Evolutionary conservation across 306 rosid species (phyloP), one percentile per base, ranked within the genome.

Genomic region (Fagus crenata): DNA sequence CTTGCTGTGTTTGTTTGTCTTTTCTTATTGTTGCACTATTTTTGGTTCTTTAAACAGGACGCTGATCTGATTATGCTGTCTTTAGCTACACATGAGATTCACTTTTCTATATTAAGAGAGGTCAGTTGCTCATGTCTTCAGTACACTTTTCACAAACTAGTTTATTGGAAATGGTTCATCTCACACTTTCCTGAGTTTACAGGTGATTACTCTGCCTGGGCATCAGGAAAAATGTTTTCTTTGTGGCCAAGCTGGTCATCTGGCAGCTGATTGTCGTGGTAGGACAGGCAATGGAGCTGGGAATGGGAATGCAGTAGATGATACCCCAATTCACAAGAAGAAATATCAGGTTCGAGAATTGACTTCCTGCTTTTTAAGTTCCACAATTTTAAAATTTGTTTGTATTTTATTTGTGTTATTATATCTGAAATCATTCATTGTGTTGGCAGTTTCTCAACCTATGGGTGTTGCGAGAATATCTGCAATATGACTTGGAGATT

Each of bases 21-120:
- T 42, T 67, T 55, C 22, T 3, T 41, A 37, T 67, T 54, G 74
- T 37, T 77, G 71, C 42, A 11, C 33, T 46, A 6, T 41, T 54
- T 67, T 41, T 79, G 73, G 53, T 58, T 72, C 80, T 75, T 77
- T 58, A 78, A 73, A 77, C 91, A 95, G 97, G 97, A 95, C 84
- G 99, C 99, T 53, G 97, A 95, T 88, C 88, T 95, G 76, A 95
- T 95, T 82, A 95, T 92, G 99, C 82, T 95, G 61, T 77, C 97
- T 77, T 84, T 95, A 82, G 97, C 99, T 53, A 95, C 99, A 49
- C 99, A 95, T 13, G 99, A 95, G 81, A 83, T 95, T 80, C 99
- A 95, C 85, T 95, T 95, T 76, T 95, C 96, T 63, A 89, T 95
- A 82, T 83, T 95, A 82, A 89, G 99, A 87, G 99, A 95, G 97